A percentile compares a stretch with the other conserved stretches of the same genome.
phyloP scores from a whole-genome alignment of 805 yeast species.

The Ogataea pini region DNA sequence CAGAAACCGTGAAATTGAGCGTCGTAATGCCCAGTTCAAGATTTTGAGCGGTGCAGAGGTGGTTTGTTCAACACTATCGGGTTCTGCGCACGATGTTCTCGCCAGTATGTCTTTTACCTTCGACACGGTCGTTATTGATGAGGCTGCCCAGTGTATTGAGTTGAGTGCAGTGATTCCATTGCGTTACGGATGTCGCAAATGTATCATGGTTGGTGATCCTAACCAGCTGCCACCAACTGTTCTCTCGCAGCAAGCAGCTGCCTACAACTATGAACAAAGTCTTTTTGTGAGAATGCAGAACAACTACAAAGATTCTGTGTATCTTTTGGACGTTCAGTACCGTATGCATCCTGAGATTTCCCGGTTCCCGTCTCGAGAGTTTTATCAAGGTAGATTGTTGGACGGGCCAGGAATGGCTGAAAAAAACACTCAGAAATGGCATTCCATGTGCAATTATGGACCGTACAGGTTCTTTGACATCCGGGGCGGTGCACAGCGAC shows the following conservation, averaged over 20 bases:
- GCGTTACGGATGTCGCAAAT: constrained; percentile 83
- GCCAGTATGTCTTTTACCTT: constrained; percentile 73
- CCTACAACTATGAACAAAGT: constrained; percentile 81
- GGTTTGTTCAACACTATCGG: constrained; percentile 89
- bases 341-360: constrained; percentile 98
- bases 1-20: constrained; percentile 76
- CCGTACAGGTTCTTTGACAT: constrained; percentile 84
- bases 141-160: constrained; percentile 97
- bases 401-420: constrained; percentile 78
- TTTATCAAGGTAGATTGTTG: constrained; percentile 67
- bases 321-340: constrained; percentile 85
- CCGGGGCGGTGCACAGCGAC: constrained; percentile 58
- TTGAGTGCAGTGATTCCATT: constrained; percentile 88
- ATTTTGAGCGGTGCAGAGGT: constrained; percentile 75
- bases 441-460: constrained; percentile 49
- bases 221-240: constrained; percentile 98
- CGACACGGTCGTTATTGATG: constrained; percentile 92
- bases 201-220: constrained; percentile 98
- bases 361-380: constrained; percentile 78
- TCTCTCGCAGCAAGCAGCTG: constrained; percentile 82
- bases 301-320: constrained; percentile 57
- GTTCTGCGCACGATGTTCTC: constrained; percentile 88
- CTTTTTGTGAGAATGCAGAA: constrained; percentile 91
- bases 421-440: constrained; percentile 75
- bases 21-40: constrained; percentile 71